phyloP scores from a whole-genome alignment of 257 asterid genomes.

The Cordia subcordata region DNA sequence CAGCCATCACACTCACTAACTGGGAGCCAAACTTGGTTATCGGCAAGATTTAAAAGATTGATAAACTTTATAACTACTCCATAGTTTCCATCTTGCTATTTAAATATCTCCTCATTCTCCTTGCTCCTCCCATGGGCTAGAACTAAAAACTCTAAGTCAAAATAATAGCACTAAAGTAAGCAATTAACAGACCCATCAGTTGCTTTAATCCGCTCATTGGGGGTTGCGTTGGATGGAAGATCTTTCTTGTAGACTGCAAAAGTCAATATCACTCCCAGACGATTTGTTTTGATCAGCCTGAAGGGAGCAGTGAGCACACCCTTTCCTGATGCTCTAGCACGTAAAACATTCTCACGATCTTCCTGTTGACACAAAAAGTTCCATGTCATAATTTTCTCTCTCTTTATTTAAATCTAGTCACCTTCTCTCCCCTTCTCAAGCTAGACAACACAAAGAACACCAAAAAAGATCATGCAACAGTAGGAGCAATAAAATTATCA shows the following conservation, averaged over 20 bases:
- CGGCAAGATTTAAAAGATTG: too few species aligned
- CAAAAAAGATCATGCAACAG: background rate
- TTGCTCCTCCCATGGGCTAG: background rate
- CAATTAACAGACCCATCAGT: slow-evolving; percentile 57
- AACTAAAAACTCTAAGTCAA: too few species aligned
- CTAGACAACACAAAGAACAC: background rate
- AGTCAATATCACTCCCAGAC: slow-evolving; percentile 92
- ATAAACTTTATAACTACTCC: too few species aligned
- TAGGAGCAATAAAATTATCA: background rate
- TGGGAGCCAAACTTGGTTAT: too few species aligned
- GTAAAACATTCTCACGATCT: slow-evolving; percentile 90
- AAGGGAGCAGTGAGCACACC: slow-evolving; percentile 99
- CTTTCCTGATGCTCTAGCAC: slow-evolving; percentile 94
- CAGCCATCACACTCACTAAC: too few species aligned
- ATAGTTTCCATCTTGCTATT: background rate
- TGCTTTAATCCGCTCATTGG: slow-evolving; percentile 71
- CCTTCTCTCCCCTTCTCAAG: too few species aligned
- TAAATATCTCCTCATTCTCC: background rate
- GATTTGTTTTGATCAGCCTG: slow-evolving; percentile 82
- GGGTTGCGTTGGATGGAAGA: slow-evolving; percentile 62
- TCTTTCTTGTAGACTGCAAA: slow-evolving; percentile 85
- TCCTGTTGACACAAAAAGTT: slow-evolving; percentile 50
- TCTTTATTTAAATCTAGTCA: too few species aligned
- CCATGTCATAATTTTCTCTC: background rate
- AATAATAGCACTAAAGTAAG: background rate